Percentiles rank a stretch among this genome's conserved stretches.
These are phyloP conservation scores for Aspergillus transmontanensis DNA, from an alignment of 2,329 filamentous ascomycete species.

Conservation along the genomic window DNA sequence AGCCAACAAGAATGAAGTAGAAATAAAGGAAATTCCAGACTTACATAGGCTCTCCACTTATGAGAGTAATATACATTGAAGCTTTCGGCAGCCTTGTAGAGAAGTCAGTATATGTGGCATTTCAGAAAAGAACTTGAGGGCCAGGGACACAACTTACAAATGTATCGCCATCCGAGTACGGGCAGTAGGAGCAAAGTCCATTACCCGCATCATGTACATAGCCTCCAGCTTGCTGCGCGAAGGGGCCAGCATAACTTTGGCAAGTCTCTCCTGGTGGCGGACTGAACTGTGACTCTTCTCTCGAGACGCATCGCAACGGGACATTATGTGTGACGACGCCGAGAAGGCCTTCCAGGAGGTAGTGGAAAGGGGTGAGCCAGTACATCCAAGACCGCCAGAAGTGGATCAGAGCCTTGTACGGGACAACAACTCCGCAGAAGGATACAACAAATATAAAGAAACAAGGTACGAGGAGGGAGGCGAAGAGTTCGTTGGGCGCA, in stretches of 20 bases:
- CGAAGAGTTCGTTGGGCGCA: conserved; percentile 67
- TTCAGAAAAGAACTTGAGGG: no score
- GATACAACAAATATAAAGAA: conserved; percentile 71
- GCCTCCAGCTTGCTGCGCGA: conserved; percentile 58
- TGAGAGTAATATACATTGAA: conserved; percentile 64
- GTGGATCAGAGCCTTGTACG: conserved; percentile 60
- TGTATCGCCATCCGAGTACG: conserved; percentile 62
- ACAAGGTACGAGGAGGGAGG: conserved; percentile 66
- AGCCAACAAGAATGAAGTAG: not conserved
- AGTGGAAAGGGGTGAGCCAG: conserved; percentile 68
- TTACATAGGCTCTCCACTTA: conserved; percentile 66
- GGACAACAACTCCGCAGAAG: conserved; percentile 76
- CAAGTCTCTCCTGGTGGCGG: conserved; percentile 64
- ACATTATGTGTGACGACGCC: conserved; percentile 58
- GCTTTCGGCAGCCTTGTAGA: conserved; percentile 31
- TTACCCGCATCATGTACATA: conserved; percentile 60
- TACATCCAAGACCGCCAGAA: conserved; percentile 73
- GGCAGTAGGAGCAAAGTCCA: conserved; percentile 66
- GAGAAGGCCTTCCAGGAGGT: conserved; percentile 65
- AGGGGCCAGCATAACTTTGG: conserved; percentile 59
- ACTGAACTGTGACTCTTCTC: conserved; percentile 63
- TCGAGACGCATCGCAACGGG: conserved; percentile 56
- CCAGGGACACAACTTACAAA: conserved; percentile 48
- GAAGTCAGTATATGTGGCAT: not conserved
- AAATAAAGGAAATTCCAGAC: conserved; percentile 13